Percentiles rank a stretch among this genome's conserved stretches.
Evolutionary conservation across 1,139 yeast genomes (phyloP).

Genomic region (Scheffersomyces quercinus): DNA sequence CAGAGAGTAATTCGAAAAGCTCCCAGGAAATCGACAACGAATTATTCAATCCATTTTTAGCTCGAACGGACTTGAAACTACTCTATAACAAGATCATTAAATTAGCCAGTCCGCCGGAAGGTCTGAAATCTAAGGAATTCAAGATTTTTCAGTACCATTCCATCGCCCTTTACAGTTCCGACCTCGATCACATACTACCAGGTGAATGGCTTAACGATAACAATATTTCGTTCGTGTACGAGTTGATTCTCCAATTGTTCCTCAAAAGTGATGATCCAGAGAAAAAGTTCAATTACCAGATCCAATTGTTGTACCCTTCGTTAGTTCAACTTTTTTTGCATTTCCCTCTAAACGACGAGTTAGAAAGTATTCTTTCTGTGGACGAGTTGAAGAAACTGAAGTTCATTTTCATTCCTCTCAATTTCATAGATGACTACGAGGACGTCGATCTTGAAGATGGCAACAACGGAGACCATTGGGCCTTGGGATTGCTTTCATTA

Average conservation of each 20-base stretch:
- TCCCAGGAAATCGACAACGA: not conserved
- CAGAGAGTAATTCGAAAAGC: not conserved
- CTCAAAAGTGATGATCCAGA: constrained; percentile 3
- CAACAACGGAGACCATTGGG: constrained; percentile 49
- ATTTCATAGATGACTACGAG: constrained; percentile 35
- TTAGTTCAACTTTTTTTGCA: constrained; percentile 41
- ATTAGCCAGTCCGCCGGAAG: constrained; percentile 9
- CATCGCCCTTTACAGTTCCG: constrained; percentile 40
- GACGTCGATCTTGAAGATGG: constrained; percentile 29
- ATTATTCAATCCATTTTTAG: constrained; percentile 21
- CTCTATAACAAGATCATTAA: constrained; percentile 16
- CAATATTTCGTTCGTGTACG: constrained; percentile 63
- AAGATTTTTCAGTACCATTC: constrained; percentile 42
- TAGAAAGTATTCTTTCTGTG: constrained; percentile 30
- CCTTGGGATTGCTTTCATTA: constrained; percentile 32
- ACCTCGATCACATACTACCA: constrained; percentile 37
- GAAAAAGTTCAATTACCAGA: constrained; percentile 21
- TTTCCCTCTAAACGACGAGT: constrained; percentile 29
- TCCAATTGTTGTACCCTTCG: constrained; percentile 39
- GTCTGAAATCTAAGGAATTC: constrained; percentile 15
- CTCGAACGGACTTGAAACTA: constrained; percentile 23
- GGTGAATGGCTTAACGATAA: constrained; percentile 79
- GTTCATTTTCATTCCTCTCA: constrained; percentile 42
- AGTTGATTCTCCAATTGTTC: constrained; percentile 38
- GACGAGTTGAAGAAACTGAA: constrained; percentile 35